Evolutionary conservation across 306 rosid genomes (phyloP), one percentile per base, ranked within the genome.

Genomic region (Cicer arietinum): DNA sequence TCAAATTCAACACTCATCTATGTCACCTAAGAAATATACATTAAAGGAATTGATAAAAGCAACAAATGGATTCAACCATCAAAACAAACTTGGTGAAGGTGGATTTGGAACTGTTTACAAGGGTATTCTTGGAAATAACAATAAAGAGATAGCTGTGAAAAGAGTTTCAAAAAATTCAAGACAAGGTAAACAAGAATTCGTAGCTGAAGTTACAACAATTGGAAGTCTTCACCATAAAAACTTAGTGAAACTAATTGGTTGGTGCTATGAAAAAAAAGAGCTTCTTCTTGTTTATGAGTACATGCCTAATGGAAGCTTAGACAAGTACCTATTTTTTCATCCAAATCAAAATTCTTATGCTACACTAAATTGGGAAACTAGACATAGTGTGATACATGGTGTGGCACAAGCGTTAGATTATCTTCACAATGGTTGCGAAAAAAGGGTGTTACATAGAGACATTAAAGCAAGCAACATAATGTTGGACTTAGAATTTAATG

Each of bases 21-120:
- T 74, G 79, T 79, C 87, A 39, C 94, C 96, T 1, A 80, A 45
- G 77, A 88, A 89, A 62, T 92, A 86, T 53, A 4, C 11, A 41
- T 69, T 92, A 0, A 56, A 18, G 46, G 90, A 89, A 61, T 83
- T 92, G 0, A 80, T 50, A 77, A 84, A 62, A 39, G 91, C 96
- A 18, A 92, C 98, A 2, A 73, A 70, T 39, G 84, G 84, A 69
- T 92, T 92, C 71, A 81, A 75, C 78, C 89, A 20, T 8, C 90
- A 85, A 10, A 86, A 87, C 83, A 83, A 84, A 78, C 98, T 92
- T 0, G 96, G 98, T 6, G 53, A 82, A 83, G 98, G 98, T 0
- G 98, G 98, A 0, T 92, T 90, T 56, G 98, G 98, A 75, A 92
- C 91, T 0, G 98, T 92, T 2, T 92, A 85, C 25, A 90, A 74